Evolutionary conservation across 306 rosid genomes (phyloP), one percentile per base, ranked within the genome.

Genomic region (Lathyrus tuberosus): DNA sequence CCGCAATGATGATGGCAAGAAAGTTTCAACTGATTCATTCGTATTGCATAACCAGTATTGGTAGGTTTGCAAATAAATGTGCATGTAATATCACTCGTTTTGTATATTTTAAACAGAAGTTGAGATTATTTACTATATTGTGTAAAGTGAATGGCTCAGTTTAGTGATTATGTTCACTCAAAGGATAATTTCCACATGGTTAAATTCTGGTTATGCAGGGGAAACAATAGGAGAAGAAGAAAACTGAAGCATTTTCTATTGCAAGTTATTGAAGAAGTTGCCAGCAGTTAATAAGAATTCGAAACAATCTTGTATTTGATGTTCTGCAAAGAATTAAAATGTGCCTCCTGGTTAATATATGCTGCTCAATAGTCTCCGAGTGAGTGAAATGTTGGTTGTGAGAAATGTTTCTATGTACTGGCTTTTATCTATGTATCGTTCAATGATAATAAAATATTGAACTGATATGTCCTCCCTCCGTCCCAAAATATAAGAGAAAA

Each of bases 1-100:
- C 78, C 99, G 99, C 72, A 95, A 95, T 47, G 99, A 91, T 17
- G 96, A 87, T 0, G 97, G 99, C 82, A 95, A 89, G 87, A 95
- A 83, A 83, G 76, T 78, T 6, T 75, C 85, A 20, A 83, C 84
- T 1, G 95, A 91, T 16, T 79, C 92, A 11, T 89, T 95, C 57
- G 62, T 86, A 40, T 72, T 95, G 83, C 86, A 70, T 83, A 91
- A 89, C 75, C 99, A 95, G 74, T 84, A 89, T 83, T 95, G 97
- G 99, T 91, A 70, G 67, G 96, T 81, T 56, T 17, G 11, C 35
- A 73, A 20, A 20, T 20, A 73, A 20, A 20, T 20, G 22, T 1
- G 22, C 22, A 20, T 20, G 22, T 20, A 20, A 20, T 20, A 20
- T 20, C 22, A 58, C 72, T 15, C 13, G 33, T 53, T 60, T n/a